Evolutionary conservation across 2,329 filamentous ascomycete genomes (phyloP), one percentile per base, ranked within the genome.

Genomic region (Aspergillus texensis): DNA sequence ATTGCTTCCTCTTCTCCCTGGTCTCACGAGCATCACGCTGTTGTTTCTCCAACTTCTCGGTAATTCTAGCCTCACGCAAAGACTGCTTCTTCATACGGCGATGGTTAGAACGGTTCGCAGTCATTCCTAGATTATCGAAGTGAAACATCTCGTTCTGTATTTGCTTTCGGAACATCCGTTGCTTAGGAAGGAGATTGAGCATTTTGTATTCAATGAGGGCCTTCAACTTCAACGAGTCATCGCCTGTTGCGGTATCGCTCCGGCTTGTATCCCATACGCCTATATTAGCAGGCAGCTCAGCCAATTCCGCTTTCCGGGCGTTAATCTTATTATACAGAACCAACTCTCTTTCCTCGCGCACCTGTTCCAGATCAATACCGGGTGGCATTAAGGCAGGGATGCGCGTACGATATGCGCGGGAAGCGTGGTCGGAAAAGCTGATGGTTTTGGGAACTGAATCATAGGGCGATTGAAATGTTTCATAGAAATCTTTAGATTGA

Each of bases 1-100:
- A 88, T 75, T 98, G 94, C 82, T 96, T 97, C 88, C 96, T 95
- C 88, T 96, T 97, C 81, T 99, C 95, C 67, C 96, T 92, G 69
- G 91, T 92, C 82, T 98, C 94, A 63, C 95, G 91, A 48, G 94
- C 94, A 78, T 98, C 94, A 62, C 95, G 92, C 77, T 99, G 95
- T 78, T 99, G 94, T 82, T 98, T 98, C 86, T 99, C 95, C 2
- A 99, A 88, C 80, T 97, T 99, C 86, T 99, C 95, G 0, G 95
- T 99, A 69, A 99, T 96, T 62, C 94, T 91, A 62, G 95, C 95
- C 80, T 99, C 95, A 41, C 94, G 90, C 57, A 98, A 86, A 57
- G 91, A 96, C 79, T 97, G 94, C 83, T 97, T 98, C 89, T 99
- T 99, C 83, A 95, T 91, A 57, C 95, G 90, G 41, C 95, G 91